Evolutionary conservation across 2,329 filamentous ascomycete genomes (phyloP).

Genomic region (Xylariaceae sp.): DNA sequence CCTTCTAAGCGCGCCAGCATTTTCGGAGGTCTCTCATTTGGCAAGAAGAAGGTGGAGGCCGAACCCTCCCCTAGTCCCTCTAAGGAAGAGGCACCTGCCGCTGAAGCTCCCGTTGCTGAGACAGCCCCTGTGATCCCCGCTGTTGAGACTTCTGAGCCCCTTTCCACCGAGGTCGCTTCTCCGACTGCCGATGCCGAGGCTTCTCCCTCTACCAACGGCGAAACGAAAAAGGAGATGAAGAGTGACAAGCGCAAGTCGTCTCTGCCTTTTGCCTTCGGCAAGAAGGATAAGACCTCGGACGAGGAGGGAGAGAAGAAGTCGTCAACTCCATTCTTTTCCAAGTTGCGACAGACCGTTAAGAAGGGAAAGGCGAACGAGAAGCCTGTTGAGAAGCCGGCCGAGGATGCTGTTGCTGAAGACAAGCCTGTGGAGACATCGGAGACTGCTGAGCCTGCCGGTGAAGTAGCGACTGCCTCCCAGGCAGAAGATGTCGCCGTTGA

Average conservation of each 20-base stretch:
- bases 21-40: constrained; percentile 49
- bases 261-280: constrained; percentile 66
- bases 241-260: constrained; percentile 76
- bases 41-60: constrained; percentile 53
- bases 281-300: constrained; percentile 66
- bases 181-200: constrained; percentile 45
- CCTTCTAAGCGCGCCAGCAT: constrained; percentile 52
- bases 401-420: constrained; percentile 21
- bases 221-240: constrained; percentile 61
- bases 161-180: constrained; percentile 49
- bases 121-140: constrained; percentile 54
- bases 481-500: constrained; percentile 18
- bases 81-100: constrained; percentile 37
- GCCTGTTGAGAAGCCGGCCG: constrained; percentile 25
- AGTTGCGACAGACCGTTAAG: constrained; percentile 42
- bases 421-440: constrained; percentile 26
- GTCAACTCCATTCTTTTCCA: constrained; percentile 50
- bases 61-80: constrained; percentile 40
- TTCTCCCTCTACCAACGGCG: constrained; percentile 44
- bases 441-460: constrained; percentile 21
- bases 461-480: constrained; percentile 20
- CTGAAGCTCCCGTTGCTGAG: constrained; percentile 40
- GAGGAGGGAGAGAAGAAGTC: constrained; percentile 57
- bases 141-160: constrained; percentile 51
- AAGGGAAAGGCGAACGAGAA: constrained; percentile 31